Evolutionary conservation across 805 yeast genomes (phyloP).

Genomic region (Pichia occidentalis): DNA sequence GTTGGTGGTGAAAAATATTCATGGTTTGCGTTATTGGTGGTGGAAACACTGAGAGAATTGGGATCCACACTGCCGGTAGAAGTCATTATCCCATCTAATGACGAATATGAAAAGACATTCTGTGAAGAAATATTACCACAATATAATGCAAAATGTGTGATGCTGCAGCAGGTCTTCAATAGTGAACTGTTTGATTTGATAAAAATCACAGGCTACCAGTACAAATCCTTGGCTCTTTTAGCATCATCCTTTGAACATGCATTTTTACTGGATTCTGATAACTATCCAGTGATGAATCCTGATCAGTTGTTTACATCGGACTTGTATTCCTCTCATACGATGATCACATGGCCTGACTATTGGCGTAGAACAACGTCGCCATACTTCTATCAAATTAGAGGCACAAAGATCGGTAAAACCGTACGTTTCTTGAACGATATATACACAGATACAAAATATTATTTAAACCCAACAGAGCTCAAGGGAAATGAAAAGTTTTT

Average conservation of each 20-base stretch:
- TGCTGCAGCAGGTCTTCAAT: slow-evolving; percentile 34
- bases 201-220: slow-evolving; percentile 32
- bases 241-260: slow-evolving; percentile 43
- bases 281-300: slow-evolving; percentile 41
- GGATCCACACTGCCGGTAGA: slow-evolving; percentile 36
- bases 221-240: slow-evolving; percentile 39
- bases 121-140: slow-evolving; percentile 36
- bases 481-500: no score
- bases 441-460: slow-evolving; percentile 18
- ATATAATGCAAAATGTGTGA: slow-evolving; percentile 37
- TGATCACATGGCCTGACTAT: slow-evolving; percentile 68
- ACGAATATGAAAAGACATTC: slow-evolving; percentile 13
- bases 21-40: slow-evolving; percentile 34
- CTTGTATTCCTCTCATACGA: slow-evolving; percentile 38
- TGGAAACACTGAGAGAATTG: slow-evolving; percentile 36
- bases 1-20: slow-evolving; percentile 40
- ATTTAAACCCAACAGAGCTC: slow-evolving; percentile 14
- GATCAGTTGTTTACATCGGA: slow-evolving; percentile 41
- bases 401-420: slow-evolving; percentile 30
- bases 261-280: slow-evolving; percentile 41
- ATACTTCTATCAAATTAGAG: slow-evolving; percentile 49
- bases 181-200: slow-evolving; percentile 18
- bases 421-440: slow-evolving; percentile 30
- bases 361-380: slow-evolving; percentile 66
- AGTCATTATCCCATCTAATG: slow-evolving; percentile 16